These are phyloP conservation scores for Cupressus sempervirens DNA, from an alignment of 75 land plant species.

Conservation along the genomic window DNA sequence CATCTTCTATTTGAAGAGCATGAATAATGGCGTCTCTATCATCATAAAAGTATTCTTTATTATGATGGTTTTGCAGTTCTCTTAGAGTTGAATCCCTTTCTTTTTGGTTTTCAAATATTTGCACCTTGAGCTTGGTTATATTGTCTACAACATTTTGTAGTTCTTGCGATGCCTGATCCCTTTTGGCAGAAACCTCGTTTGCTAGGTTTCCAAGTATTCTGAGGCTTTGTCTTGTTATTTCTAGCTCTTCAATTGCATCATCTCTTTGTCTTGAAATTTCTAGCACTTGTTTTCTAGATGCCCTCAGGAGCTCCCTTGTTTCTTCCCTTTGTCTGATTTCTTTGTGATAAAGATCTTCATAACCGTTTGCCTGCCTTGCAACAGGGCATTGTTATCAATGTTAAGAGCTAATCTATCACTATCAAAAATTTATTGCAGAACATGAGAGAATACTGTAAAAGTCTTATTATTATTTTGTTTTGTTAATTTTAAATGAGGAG, in stretches of 20 bases:
- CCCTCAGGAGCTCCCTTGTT: neutral
- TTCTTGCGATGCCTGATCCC: neutral
- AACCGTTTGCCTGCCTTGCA: neutral
- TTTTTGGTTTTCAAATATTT: neutral
- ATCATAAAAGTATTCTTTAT: neutral
- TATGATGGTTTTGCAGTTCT: neutral
- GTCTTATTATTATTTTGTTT: no score
- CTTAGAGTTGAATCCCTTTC: neutral
- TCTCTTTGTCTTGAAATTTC: neutral
- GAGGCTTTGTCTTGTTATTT: neutral
- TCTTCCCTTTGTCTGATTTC: conserved; percentile 2
- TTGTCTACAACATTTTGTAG: neutral
- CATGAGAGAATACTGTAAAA: no score
- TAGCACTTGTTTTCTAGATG: neutral
- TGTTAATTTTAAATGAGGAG: no score
- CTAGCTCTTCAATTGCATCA: neutral
- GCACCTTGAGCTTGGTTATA: neutral
- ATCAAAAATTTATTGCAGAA: no score
- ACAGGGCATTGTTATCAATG: neutral
- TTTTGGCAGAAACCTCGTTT: conserved; percentile 1
- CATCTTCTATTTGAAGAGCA: neutral
- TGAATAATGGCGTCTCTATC: neutral
- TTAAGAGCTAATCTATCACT: neutral
- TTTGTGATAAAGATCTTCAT: neutral
- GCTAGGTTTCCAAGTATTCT: neutral